phyloP scores from a whole-genome alignment of 192 early-diverging fungal genomes.

The Coemansia sp. region DNA sequence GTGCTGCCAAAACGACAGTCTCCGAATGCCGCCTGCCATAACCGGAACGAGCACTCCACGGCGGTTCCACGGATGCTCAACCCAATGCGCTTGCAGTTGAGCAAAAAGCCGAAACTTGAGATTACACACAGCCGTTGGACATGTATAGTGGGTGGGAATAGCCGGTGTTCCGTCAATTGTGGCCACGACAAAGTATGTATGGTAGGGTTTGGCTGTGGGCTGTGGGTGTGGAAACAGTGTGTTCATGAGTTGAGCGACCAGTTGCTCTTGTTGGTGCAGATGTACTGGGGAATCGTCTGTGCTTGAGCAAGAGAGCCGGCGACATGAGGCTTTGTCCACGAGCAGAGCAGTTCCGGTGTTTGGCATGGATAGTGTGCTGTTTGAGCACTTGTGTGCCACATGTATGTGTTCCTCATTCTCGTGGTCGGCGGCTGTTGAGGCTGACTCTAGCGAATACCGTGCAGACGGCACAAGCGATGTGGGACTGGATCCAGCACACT shows the following conservation, averaged over 20 bases:
- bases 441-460: conserved; percentile 3
- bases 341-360: too few species aligned
- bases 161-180: conserved; percentile 30
- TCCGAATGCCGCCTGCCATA: conserved; percentile 28
- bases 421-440: neutral
- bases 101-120: conserved; percentile 17
- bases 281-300: neutral
- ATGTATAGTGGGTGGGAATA: conserved; percentile 24
- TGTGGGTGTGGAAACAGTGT: conserved; percentile 18
- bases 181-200: conserved; percentile 31
- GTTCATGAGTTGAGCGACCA: conserved; percentile 22
- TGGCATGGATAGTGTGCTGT: neutral
- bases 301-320: neutral
- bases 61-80: conserved; percentile 41
- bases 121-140: conserved; percentile 32
- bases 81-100: conserved; percentile 27
- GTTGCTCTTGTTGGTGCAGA: neutral
- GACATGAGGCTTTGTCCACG: too few species aligned
- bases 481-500: neutral
- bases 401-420: neutral
- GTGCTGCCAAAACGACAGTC: conserved; percentile 44
- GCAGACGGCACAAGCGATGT: neutral
- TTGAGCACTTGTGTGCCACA: neutral
- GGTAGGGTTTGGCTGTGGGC: conserved; percentile 17
- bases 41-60: conserved; percentile 33